These are phyloP conservation scores for Xylariales sp. DNA, from an alignment of 2,329 filamentous ascomycete species.

Conservation along the genomic window DNA sequence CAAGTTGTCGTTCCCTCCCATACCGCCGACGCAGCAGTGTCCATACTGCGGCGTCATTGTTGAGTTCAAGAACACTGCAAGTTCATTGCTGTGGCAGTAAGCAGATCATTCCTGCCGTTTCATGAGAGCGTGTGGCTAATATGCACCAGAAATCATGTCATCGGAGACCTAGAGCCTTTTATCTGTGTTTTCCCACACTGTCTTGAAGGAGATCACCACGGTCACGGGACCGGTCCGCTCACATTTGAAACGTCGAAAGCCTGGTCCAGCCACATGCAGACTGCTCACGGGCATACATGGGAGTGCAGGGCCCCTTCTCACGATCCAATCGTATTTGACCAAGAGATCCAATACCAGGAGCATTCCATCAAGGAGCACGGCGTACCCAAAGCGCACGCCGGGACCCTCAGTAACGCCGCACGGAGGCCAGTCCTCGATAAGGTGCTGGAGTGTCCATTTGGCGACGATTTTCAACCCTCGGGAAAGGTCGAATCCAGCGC, in stretches of 20 bases:
- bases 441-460: conserved; percentile 27
- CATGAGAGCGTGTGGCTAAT: not conserved
- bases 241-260: conserved; percentile 31
- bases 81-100: conserved; percentile 21
- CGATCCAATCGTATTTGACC: conserved; percentile 12
- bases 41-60: conserved; percentile 28
- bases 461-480: conserved; percentile 20
- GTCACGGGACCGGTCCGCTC: conserved; percentile 1
- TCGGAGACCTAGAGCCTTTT: conserved; percentile 28
- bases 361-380: conserved; percentile 20
- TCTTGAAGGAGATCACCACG: not conserved
- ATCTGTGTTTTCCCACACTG: conserved; percentile 21
- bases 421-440: conserved; percentile 22
- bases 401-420: conserved; percentile 8
- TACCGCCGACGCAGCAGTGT: conserved; percentile 13
- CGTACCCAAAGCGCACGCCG: conserved; percentile 11
- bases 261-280: conserved; percentile 28
- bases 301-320: conserved; percentile 27
- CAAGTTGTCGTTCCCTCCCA: conserved; percentile 24
- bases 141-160: conserved; percentile 20
- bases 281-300: conserved; percentile 26
- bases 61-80: conserved; percentile 9
- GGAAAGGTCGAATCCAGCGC: not conserved
- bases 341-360: conserved; percentile 7
- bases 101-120: not conserved